Conservation (phyloP, 2,329 filamentous ascomycete genomes). For the Davidsoniella eucalypti region DNA sequence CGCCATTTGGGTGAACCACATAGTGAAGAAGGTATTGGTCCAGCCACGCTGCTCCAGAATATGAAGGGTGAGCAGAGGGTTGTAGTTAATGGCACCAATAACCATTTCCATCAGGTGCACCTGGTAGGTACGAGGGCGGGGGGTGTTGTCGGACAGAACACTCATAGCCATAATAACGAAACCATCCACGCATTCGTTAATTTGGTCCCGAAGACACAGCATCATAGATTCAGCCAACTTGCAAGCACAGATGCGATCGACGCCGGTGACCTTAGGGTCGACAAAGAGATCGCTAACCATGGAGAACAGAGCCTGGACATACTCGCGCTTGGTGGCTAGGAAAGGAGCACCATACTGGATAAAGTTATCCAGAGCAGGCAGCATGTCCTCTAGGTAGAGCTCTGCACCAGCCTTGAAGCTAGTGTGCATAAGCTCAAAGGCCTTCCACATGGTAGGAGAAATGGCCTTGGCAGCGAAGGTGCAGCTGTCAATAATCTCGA, state of each 20-base stretch:
- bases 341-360: constrained; percentile 78
- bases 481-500: constrained; percentile 98
- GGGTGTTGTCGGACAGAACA: constrained; percentile 56
- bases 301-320: constrained; percentile 73
- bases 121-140: constrained; percentile 82
- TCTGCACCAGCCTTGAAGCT: constrained; percentile 96
- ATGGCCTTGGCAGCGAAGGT: constrained; percentile 95
- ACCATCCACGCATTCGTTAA: constrained; percentile 74
- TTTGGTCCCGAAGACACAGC: constrained; percentile 77
- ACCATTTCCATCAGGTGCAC: constrained; percentile 98
- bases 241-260: constrained; percentile 92
- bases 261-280: constrained; percentile 79
- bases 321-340: constrained; percentile 67
- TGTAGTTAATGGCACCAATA: constrained; percentile 97
- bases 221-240: constrained; percentile 95
- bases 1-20: constrained; percentile 95
- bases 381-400: constrained; percentile 96
- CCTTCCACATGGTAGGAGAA: constrained; percentile 94
- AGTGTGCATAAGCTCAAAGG: constrained; percentile 88
- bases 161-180: constrained; percentile 85
- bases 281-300: constrained; percentile 95
- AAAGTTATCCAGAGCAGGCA: constrained; percentile 94
- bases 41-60: constrained; percentile 81
- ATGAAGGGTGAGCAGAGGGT: constrained; percentile 67
- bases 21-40: constrained; percentile 98